Conservation (phyloP, 2,329 filamentous ascomycete species). For the Byssochlamys sp. region DNA sequence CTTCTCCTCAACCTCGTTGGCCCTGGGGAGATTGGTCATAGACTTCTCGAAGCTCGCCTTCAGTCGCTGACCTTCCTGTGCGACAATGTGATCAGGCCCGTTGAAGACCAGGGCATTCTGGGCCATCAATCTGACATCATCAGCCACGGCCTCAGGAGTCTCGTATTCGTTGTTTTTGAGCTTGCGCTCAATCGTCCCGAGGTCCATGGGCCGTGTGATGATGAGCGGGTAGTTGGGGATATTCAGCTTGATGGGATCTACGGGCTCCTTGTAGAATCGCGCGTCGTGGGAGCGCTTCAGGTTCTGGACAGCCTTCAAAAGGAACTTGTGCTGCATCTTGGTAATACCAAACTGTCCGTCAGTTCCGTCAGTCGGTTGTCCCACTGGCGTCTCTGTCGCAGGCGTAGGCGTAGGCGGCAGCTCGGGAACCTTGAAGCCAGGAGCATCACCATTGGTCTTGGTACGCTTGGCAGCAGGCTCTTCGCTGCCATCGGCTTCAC, state of each 20-base stretch:
- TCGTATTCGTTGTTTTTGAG: slow-evolving; percentile 62
- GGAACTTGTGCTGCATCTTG: slow-evolving; percentile 34
- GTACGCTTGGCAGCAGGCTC: slow-evolving; percentile 70
- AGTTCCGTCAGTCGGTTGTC: slow-evolving; percentile 8
- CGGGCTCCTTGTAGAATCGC: slow-evolving; percentile 64
- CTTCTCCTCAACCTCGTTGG: slow-evolving; percentile 54
- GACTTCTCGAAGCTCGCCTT: slow-evolving; percentile 51
- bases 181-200: slow-evolving; percentile 70
- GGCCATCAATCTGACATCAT: slow-evolving; percentile 68
- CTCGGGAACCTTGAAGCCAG: slow-evolving; percentile 37
- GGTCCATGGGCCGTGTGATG: slow-evolving; percentile 73
- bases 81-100: slow-evolving; percentile 64
- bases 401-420: slow-evolving; percentile 35
- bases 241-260: slow-evolving; percentile 62
- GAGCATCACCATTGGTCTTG: slow-evolving; percentile 54
- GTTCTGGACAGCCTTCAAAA: slow-evolving; percentile 29
- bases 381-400: slow-evolving; percentile 16
- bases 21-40: slow-evolving; percentile 50
- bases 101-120: slow-evolving; percentile 77
- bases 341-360: slow-evolving; percentile 24
- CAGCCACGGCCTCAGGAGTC: slow-evolving; percentile 61
- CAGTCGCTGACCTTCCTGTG: slow-evolving; percentile 55
- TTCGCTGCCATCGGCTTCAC: slow-evolving; percentile 59
- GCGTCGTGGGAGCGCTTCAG: slow-evolving; percentile 81
- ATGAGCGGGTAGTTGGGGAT: slow-evolving; percentile 66